These are phyloP conservation scores for Kernera saxatilis DNA, from an alignment of 345 rosid genomes.

Conservation along the genomic window DNA sequence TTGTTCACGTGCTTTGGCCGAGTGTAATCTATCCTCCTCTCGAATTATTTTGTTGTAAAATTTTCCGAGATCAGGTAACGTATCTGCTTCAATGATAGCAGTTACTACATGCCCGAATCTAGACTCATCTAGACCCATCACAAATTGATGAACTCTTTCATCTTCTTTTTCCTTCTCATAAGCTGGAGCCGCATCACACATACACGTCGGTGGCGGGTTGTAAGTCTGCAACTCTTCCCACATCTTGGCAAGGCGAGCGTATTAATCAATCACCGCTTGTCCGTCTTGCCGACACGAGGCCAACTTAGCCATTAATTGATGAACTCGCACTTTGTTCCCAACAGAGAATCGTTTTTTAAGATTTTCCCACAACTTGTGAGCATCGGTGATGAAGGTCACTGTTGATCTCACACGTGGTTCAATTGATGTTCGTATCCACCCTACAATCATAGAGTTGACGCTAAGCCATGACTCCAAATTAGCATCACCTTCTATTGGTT, in stretches of 20 bases:
- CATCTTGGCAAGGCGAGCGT: neutral
- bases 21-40: neutral
- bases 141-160: neutral
- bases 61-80: neutral
- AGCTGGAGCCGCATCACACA: accelerated
- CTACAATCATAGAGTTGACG: neutral
- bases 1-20: neutral
- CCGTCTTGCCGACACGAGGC: neutral
- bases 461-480: neutral
- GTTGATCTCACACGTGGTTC: neutral
- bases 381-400: neutral
- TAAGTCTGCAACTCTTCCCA: neutral
- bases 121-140: neutral
- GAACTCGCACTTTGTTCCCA: neutral
- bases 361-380: neutral
- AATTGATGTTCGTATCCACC: neutral
- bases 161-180: neutral
- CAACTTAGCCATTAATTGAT: neutral
- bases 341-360: neutral
- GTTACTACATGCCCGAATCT: neutral
- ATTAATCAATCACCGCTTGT: neutral
- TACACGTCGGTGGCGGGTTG: neutral
- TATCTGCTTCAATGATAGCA: neutral
- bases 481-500: neutral
- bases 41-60: neutral